Evolutionary conservation across 1,284 basidiomycete species (phyloP), one percentile per base, ranked within the genome.

Genomic region (Xanthoconium separans): DNA sequence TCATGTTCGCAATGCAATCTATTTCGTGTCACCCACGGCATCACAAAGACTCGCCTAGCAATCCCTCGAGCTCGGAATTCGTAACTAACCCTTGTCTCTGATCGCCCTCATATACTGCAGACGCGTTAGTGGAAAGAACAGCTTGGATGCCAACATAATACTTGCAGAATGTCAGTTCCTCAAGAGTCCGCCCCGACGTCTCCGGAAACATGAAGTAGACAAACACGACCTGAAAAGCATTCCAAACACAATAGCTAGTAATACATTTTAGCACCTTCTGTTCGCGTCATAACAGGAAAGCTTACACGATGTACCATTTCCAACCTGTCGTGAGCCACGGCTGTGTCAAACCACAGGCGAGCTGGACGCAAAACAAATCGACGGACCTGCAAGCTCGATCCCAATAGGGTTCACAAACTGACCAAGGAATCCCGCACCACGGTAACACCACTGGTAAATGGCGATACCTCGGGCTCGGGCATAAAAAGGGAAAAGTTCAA

Each of bases 81-180:
- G 13, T 36, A 13, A 36, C 7, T 16, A 36, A 36, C 34, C 15
- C 34, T 16, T 36, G 34, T 15, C 34, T 36, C 34, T 36, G 34
- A 16, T 36, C 34, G 15, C 15, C 9, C 34, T 36, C 34, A 36
- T 36, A 36, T 16, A 36, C 34, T 36, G 8, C 8, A 13, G 16
- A 36, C 15, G 34, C 16, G 3, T 36, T 16, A 36, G 34, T 36
- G 34, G 34, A 36, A 16, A 36, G 34, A 36, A 36, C 15, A 16
- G 34, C 16, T 6, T 13, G 13, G 13, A 34, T 34, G 16, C 16
- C 13, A 34, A 7, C 12, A n/a, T n/a, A n/a, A n/a, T n/a, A 75
- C 82, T 59, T 62, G 83, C 82, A 66, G 75, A 84, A 83, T 2
- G 82, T 74, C 16, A 85, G 68, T 61, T 84, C 83, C 61, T 85